Base-by-base conservation (phyloP, 345 rosid species). In the Pseudoturritis turrita region DNA sequence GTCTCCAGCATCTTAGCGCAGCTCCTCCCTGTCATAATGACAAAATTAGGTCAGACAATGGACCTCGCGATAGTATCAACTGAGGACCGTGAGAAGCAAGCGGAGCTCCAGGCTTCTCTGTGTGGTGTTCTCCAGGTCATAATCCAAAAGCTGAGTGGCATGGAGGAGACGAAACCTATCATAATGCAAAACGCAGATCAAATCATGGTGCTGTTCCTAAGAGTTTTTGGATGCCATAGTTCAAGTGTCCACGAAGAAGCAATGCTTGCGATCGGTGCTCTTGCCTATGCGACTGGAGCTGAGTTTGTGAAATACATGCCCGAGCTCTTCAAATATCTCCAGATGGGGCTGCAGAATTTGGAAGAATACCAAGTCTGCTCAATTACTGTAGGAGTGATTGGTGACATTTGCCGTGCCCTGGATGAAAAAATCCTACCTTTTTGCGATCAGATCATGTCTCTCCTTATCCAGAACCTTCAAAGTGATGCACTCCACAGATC, bases 171-270 rank as follows among this genome's bases (percentile, higher is more conserved):
- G 41, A 89, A 81, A 80, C 54, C 85, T 25, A 57, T 85, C 46
- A 64, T 95, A 55, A 77, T 81, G 50, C 96, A 84, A 80, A 84
- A 80, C 40, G 91, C 91, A 3, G 96, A 95, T 80, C 84, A 85
- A 75, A 91, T 95, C 65, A 95, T 95, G 99, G 10, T 82, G 41
- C 59, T 91, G 71, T 89, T 91, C 81, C 91, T 95, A 12, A 83
- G 79, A 76, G 97, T 91, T 47, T 85, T 95, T 71, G 93, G 85
- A 50, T 95, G 96, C 77, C 89, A 85, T 68, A 91, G 92, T 80
- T 88, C 99, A 69, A 91, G 96, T 6, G 96, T 91, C 53, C 96
- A 89, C 17, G 96, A 95, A 83, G 99, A 95, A 79, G 97, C 96
- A 44, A 95, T 95, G 99, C 97, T 95, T 26, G 99, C 99, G 28